Conservation (phyloP, 1,139 yeast genomes). For the Zhuliangozyma blackwelliae region DNA sequence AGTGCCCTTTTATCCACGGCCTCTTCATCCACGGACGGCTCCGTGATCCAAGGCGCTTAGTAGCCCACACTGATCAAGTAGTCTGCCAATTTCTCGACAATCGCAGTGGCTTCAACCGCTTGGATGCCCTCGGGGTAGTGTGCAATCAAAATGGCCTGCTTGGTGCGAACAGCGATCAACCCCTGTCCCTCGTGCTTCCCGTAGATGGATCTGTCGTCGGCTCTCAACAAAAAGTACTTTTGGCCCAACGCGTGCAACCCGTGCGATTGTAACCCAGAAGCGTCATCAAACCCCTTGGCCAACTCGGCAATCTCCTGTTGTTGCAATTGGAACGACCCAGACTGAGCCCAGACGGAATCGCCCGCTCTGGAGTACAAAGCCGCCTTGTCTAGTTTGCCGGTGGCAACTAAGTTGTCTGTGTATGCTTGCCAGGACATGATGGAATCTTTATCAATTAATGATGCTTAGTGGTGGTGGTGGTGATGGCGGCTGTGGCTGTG, state of each 20-base stretch:
- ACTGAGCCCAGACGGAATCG: slow-evolving; percentile 90
- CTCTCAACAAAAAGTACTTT: slow-evolving; percentile 83
- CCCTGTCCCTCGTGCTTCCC: slow-evolving; percentile 91
- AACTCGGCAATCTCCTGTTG: slow-evolving; percentile 69
- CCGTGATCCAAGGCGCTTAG: no score
- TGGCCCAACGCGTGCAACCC: slow-evolving; percentile 84
- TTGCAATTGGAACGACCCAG: slow-evolving; percentile 64
- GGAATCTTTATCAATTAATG: background rate
- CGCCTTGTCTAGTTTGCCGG: slow-evolving; percentile 87
- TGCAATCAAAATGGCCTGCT: slow-evolving; percentile 88
- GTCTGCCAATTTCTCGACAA: slow-evolving; percentile 93
- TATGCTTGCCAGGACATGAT: slow-evolving; percentile 64
- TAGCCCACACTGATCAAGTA: slow-evolving; percentile 85
- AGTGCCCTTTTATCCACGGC: no score
- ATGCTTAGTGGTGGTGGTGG: no score
- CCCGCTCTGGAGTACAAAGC: slow-evolving; percentile 94
- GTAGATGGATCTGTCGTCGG: slow-evolving; percentile 89
- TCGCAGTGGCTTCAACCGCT: slow-evolving; percentile 92
- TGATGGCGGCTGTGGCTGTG: no score
- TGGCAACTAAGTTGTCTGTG: slow-evolving; percentile 84
- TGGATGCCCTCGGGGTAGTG: slow-evolving; percentile 89
- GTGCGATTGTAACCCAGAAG: slow-evolving; percentile 70
- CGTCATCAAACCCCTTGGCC: slow-evolving; percentile 77
- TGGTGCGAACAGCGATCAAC: slow-evolving; percentile 85
- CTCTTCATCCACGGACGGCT: no score